Percentiles rank a stretch among this genome's conserved stretches.
Conservation (phyloP, 306 rosid species). For the Canavalia gladiata region DNA sequence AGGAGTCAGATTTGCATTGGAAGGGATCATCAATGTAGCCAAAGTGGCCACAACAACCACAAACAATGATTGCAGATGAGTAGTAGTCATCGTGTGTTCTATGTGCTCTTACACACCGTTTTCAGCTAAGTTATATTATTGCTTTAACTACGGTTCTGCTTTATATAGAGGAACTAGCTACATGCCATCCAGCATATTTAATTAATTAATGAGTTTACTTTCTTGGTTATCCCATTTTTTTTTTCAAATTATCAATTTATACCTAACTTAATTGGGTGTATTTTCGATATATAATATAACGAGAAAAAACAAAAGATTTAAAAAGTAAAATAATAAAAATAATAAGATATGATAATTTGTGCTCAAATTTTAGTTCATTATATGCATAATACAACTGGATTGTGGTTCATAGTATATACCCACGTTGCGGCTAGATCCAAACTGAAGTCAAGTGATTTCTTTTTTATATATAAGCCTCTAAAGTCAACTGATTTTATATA, state of each 20-base stretch:
- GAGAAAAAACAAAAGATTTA: too few relatives aligned
- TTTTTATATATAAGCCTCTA: neutral
- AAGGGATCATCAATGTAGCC: slow-evolving; percentile 30
- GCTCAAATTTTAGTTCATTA: slow-evolving; percentile 3
- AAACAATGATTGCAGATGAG: slow-evolving; percentile 27
- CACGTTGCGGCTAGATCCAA: neutral
- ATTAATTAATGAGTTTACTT: neutral
- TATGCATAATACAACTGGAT: slow-evolving; percentile 1
- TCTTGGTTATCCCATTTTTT: neutral
- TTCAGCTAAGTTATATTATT: neutral
- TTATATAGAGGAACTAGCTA: slow-evolving; percentile 38
- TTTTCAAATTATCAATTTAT: neutral
- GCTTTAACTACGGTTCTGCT: neutral
- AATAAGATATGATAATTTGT: too few relatives aligned
- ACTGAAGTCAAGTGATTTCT: neutral
- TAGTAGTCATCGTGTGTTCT: slow-evolving; percentile 38
- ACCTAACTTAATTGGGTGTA: too few relatives aligned
- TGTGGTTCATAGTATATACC: slow-evolving; percentile 1
- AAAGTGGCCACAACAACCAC: slow-evolving; percentile 29
- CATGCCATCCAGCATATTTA: neutral
- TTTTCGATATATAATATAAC: too few relatives aligned
- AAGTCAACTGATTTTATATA: slow-evolving; percentile 10
- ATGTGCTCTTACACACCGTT: neutral
- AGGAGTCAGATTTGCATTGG: slow-evolving; percentile 35
- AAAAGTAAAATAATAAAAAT: too few relatives aligned